Evolutionary conservation across 495 filamentous ascomycete species (phyloP), one percentile per base, ranked within the genome.

Genomic region (Podospora australis): DNA sequence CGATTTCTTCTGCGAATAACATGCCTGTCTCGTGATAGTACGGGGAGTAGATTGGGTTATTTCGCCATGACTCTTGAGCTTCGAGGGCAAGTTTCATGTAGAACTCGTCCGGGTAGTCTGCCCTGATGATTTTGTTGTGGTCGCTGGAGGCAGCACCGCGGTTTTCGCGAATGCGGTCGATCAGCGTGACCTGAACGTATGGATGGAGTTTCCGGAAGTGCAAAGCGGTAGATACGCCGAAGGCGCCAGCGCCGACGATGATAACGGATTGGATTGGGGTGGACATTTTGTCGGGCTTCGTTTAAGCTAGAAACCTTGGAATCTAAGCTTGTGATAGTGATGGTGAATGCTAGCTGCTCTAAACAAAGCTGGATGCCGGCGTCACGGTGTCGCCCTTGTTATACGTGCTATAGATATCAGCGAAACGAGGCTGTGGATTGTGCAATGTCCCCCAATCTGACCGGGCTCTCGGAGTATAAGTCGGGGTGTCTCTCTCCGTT

Each of bases 11-110:
- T 26, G 66, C 69, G 49, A 70, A 67, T 3, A 79, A 59, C 54
- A 74, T 75, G 14, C 75, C 75, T 23, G 67, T 69, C 46, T 77
- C 70, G 55, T 78, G 73, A 54, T 70, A 79, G 57, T 73, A 62
- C n/a, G 72, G 70, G 6, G 60, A 65, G 50, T 69, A 77, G 13
- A 75, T 54, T 10, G 70, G 69, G 30, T 55, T 49, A 23, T 30
- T 40, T 53, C 72, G 71, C 75, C 77, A 80, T 24, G 61, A 66
- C 8, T 59, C 49, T 21, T 77, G 77, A 11, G 76, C 73, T 61
- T 74, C 63, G 70, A 76, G 16, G 10, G 42, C 39, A 17, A 52
- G 38, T 32, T 34, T 21, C 38, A 53, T 41, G 43, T 55, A 46
- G 26, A 49, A 19, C 36, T 30, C 22, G 20, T 49, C 44, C 24